phyloP scores from a whole-genome alignment of 352 stramenopile genomes.

The Phytophthora sansomeana region DNA sequence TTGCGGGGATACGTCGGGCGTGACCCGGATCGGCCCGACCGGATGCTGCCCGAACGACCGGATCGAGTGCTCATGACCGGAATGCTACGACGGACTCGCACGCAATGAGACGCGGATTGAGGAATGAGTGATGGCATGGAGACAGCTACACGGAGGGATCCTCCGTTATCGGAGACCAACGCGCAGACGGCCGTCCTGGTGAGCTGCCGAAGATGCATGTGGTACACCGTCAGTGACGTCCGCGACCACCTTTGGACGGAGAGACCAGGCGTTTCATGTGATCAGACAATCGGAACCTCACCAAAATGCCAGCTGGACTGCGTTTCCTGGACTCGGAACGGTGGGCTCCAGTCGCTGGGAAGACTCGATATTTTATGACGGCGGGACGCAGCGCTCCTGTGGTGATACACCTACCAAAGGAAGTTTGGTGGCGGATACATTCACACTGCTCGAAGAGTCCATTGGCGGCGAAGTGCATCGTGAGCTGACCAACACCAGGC shows the following conservation, averaged over 20 bases:
- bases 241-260: slow-evolving; percentile 1
- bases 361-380: slow-evolving; percentile 31
- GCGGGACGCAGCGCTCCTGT: neutral
- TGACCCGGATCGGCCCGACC: slow-evolving; percentile 6
- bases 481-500: neutral
- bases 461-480: too few relatives aligned
- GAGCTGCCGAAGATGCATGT: slow-evolving; percentile 19
- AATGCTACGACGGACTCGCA: slow-evolving; percentile 8
- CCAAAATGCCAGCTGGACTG: slow-evolving; percentile 24
- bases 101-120: slow-evolving; percentile 1
- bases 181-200: slow-evolving; percentile 26
- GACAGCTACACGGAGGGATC: neutral
- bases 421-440: neutral
- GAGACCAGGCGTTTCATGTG: slow-evolving; percentile 5
- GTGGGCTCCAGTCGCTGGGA: neutral
- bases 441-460: too few relatives aligned
- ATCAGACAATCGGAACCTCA: too few relatives aligned
- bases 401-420: neutral
- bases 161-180: slow-evolving; percentile 14
- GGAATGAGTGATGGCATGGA: slow-evolving; percentile 8
- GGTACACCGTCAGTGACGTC: slow-evolving; percentile 5
- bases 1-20: slow-evolving; percentile 25
- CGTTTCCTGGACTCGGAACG: slow-evolving; percentile 4
- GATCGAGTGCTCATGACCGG: slow-evolving; percentile 32
- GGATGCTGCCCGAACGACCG: slow-evolving; percentile 20